Base-by-base conservation (phyloP, 495 filamentous ascomycete species). In the Penicillium robsamsonii region DNA sequence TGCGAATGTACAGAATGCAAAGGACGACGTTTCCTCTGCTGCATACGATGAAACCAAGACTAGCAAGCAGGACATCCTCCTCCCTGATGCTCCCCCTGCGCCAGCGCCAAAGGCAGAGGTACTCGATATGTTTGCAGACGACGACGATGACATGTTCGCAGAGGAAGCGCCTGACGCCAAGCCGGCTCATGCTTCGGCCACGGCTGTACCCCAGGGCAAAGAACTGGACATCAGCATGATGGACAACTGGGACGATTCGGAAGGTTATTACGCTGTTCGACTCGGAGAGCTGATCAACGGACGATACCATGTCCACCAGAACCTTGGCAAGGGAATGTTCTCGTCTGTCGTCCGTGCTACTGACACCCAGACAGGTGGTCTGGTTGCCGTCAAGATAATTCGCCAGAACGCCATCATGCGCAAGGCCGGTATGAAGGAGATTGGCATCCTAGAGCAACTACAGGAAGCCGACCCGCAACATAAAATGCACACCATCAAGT, bases 81-180 rank as follows among this genome's bases (percentile, higher is more conserved):
- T 84, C 17, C 81, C 81, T 13, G 74, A 75, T 50, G 65, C 77
- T 4, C 63, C 68, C 18, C 59, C 62, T 50, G 63, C 68, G 29
- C 60, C 65, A 41, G 65, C 66, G 44, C 64, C 68, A 48, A 79
- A 68, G 54, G 60, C 70, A 49, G 81, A 84, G 53, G 82, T 90
- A 12, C 92, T 92, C 70, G 95, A 98, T 69, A 98, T 97, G 93
- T 97, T 97, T 70, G 91, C 90, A 17, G 90, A 94, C 41, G 89
- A 91, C 51, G 89, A 91, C 55, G 89, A 95, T 56, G 89, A 94
- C 67, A 92, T 95, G 80, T 95, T 95, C 72, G 90, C 85, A 7
- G 85, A 84, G 54, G 77, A 80, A n/a, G 67, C 70, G 5, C 76
- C 81, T 20, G 77, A 78, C 20, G 64, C 70, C 17, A 71, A 75